A percentile compares a stretch with the other conserved stretches of the same genome.
phyloP scores from a whole-genome alignment of 1,139 yeast species.

The Ogataea hybrid region DNA sequence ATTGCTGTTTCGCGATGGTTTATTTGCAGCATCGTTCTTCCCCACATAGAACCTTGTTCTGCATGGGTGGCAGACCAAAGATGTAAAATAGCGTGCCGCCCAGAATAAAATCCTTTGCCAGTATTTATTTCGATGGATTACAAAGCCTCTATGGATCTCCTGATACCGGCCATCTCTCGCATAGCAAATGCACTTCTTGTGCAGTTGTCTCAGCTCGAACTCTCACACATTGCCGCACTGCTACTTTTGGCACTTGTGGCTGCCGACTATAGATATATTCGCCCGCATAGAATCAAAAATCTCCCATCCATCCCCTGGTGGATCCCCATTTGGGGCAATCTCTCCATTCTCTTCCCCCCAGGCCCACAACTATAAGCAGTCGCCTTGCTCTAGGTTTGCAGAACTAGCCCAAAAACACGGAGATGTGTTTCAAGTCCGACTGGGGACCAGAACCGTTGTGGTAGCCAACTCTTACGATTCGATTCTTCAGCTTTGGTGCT shows the following conservation, averaged over 20 bases:
- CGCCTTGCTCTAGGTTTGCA: slow-evolving; percentile 50
- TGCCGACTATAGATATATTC: slow-evolving; percentile 5
- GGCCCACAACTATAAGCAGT: slow-evolving; percentile 15
- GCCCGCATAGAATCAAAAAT: slow-evolving; percentile 23
- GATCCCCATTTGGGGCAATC: slow-evolving; percentile 28
- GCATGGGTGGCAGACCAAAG: neutral
- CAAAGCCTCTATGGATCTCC: neutral
- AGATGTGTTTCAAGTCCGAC: slow-evolving; percentile 57
- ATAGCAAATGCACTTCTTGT: neutral
- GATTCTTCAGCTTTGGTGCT: slow-evolving; percentile 51
- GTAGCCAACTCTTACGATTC: slow-evolving; percentile 64
- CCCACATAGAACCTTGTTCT: neutral
- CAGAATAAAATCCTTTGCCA: slow-evolving; percentile 6
- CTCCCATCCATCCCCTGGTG: slow-evolving; percentile 19
- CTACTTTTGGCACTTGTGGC: slow-evolving; percentile 2
- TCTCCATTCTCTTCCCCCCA: slow-evolving; percentile 26
- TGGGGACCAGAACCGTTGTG: slow-evolving; percentile 56
- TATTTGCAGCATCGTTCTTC: neutral
- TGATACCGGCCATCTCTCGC: neutral
- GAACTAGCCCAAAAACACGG: slow-evolving; percentile 48
- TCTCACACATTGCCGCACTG: neutral
- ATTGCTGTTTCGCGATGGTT: too few relatives aligned
- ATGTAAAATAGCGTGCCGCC: slow-evolving; percentile 4
- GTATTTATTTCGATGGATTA: slow-evolving; percentile 2
- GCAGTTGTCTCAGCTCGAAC: neutral